These are phyloP conservation scores for Dalechampia spathulata DNA, from an alignment of 441 rosid species.

Conservation along the genomic window DNA sequence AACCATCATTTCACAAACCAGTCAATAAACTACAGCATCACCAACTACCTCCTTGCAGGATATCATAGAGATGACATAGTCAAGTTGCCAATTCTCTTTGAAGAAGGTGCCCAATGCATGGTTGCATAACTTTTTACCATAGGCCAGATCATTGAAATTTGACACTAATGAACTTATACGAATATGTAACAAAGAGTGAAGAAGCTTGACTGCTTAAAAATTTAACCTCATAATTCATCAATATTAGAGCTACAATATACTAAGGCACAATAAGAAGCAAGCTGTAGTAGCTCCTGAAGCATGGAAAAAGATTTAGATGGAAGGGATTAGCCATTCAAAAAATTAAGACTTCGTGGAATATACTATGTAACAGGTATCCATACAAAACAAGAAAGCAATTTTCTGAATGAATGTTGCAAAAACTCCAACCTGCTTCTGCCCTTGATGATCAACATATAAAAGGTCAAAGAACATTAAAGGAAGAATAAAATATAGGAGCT, in stretches of 20 bases:
- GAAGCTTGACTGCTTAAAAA: neutral
- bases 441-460: constrained; percentile 23
- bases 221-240: neutral
- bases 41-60: neutral
- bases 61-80: neutral
- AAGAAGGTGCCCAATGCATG: neutral
- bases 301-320: neutral
- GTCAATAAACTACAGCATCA: neutral
- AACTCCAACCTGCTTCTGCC: constrained; percentile 34
- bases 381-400: constrained; percentile 4
- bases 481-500: constrained; percentile 25
- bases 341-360: neutral
- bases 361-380: neutral
- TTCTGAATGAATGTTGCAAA: constrained; percentile 1
- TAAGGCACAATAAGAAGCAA: neutral
- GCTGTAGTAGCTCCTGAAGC: neutral
- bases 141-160: neutral
- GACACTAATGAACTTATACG: no score
- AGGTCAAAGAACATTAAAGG: constrained; percentile 31
- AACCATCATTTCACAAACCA: neutral
- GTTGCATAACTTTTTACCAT: no score
- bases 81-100: neutral
- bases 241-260: neutral
- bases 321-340: neutral
- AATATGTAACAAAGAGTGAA: no score